These are phyloP conservation scores for Cornus kousa DNA, from an alignment of 148 eudicot genomes.

Conservation along the genomic window DNA sequence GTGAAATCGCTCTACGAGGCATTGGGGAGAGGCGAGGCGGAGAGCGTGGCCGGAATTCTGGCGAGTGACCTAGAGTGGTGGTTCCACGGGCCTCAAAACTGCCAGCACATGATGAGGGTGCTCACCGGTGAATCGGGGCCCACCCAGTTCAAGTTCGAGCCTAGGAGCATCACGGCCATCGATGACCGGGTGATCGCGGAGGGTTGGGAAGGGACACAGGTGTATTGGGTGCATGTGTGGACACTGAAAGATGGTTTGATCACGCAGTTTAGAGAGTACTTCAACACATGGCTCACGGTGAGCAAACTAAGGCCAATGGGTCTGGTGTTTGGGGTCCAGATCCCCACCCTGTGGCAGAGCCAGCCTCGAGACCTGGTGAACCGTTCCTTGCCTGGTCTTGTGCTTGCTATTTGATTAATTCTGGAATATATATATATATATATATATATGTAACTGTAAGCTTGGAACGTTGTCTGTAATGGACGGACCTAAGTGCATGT, in stretches of 20 bases:
- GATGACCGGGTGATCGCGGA: conserved; percentile 67
- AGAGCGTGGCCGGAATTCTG: conserved; percentile 32
- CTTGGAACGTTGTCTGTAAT: not conserved
- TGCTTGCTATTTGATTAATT: conserved; percentile 60
- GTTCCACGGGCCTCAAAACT: conserved; percentile 86
- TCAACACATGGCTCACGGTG: conserved; percentile 73
- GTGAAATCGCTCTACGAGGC: conserved; percentile 53
- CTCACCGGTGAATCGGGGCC: conserved; percentile 52
- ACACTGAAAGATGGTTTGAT: conserved; percentile 60
- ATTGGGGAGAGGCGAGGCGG: conserved; percentile 37
- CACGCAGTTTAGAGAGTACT: conserved; percentile 73
- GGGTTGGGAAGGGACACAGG: conserved; percentile 68
- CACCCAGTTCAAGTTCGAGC: conserved; percentile 54
- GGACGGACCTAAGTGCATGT: not conserved
- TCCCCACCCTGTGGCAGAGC: conserved; percentile 66
- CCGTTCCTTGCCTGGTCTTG: conserved; percentile 71
- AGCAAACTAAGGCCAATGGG: conserved; percentile 39
- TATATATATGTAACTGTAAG: not conserved
- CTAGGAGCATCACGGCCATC: conserved; percentile 47
- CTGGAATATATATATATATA: no score
- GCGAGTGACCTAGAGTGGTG: conserved; percentile 82
- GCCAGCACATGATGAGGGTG: conserved; percentile 85
- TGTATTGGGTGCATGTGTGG: conserved; percentile 94
- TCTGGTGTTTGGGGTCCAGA: conserved; percentile 10
- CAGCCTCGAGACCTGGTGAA: conserved; percentile 38